These are phyloP conservation scores for Datisca glomerata DNA, from an alignment of 306 rosid species.

Conservation along the genomic window DNA sequence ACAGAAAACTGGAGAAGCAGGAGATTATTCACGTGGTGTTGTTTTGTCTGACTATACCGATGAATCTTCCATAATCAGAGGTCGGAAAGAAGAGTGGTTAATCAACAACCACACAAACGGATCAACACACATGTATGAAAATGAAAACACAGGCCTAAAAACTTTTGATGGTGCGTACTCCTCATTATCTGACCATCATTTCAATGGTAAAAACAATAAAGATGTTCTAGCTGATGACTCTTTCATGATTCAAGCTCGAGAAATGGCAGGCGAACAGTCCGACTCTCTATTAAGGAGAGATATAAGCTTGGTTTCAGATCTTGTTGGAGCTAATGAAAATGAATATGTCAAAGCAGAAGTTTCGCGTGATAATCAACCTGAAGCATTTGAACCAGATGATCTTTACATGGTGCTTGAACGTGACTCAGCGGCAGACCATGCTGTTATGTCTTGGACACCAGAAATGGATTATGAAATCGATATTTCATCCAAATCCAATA, in stretches of 20 bases:
- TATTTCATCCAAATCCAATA: constrained; percentile 29
- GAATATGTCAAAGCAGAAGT: constrained; percentile 25
- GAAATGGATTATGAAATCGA: constrained; percentile 73
- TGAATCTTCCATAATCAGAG: constrained; percentile 30
- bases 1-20: constrained; percentile 34
- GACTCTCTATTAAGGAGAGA: constrained; percentile 44
- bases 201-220: constrained; percentile 36
- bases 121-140: constrained; percentile 21
- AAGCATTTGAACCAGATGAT: constrained; percentile 65
- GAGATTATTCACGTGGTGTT: constrained; percentile 24
- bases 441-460: constrained; percentile 50
- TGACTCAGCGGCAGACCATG: constrained; percentile 39
- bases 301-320: constrained; percentile 48
- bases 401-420: constrained; percentile 93
- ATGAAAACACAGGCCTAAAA: constrained; percentile 29
- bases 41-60: constrained; percentile 18
- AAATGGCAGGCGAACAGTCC: constrained; percentile 32
- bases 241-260: constrained; percentile 68
- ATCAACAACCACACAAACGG: constrained; percentile 23
- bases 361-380: constrained; percentile 30
- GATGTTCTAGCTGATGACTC: constrained; percentile 64
- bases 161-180: constrained; percentile 31
- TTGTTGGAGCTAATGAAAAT: constrained; percentile 42
- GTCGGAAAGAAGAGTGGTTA: constrained; percentile 65
- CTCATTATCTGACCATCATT: constrained; percentile 21